Base-by-base conservation (phyloP, 1,284 basidiomycete species). In the Apiotrichum laibachii region DNA sequence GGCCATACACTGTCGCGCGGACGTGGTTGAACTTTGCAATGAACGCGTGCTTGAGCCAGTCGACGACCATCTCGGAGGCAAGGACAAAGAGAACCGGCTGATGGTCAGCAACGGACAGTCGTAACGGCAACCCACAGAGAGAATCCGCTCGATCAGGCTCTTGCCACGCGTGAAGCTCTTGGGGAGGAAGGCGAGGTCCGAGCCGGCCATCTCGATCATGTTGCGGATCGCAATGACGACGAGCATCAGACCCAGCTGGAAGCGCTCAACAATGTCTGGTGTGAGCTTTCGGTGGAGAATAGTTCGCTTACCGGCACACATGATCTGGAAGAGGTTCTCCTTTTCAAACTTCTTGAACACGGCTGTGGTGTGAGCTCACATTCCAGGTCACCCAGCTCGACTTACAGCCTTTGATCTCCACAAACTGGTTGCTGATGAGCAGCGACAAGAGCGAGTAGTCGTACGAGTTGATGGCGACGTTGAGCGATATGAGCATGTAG, bases 291-390 rank as follows among this genome's bases (percentile, higher is more conserved):
- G n/a, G n/a, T n/a, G n/a, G n/a, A n/a, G n/a, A n/a, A n/a, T n/a
- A n/a, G n/a, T n/a, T n/a, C n/a, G 68, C 81, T 58, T 64, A 91
- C 90, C 89, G 64, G 93, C 94, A 71, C 93, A 97, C 57, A 93
- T 96, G 64, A 99, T 94, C 76, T 99, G 96, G 74, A 99, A 98
- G n/a, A 99, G 83, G 71, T 91, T 98, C 72, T 99, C 96, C 77
- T 98, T 99, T 76, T 99, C 96, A 69, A 99, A 99, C 76, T 91
- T 98, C 79, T 99, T 99, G 85, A 99, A 99, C 0, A 99, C 96
- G 68, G 81, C 77, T 79, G 58, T 18, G 9, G 21, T 21, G 49
- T 62, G 51, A 65, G 62, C 13, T 34, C n/a, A 31, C 7, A 15
- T 31, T 8, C 9, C 35, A 1, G 6, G 10, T 66, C 70, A 57